Percentiles rank a stretch among this genome's conserved stretches.
These are phyloP conservation scores for Vitis rupestris DNA, from an alignment of 164 flowering plant genomes.

Conservation along the genomic window DNA sequence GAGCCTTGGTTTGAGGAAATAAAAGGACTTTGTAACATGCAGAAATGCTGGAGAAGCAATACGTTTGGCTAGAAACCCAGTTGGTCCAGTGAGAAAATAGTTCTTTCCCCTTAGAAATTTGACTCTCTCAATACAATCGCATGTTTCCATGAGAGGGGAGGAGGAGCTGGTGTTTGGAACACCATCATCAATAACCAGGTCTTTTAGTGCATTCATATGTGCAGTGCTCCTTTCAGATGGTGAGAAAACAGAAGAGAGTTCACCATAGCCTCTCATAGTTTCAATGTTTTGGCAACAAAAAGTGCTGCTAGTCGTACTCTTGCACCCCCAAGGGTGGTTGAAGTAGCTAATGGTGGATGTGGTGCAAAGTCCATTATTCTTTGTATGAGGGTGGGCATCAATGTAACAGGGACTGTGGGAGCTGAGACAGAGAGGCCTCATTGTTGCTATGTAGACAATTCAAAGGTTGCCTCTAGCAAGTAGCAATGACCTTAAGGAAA, in stretches of 20 bases:
- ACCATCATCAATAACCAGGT: background rate
- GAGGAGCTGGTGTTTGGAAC: background rate
- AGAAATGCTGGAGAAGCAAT: background rate
- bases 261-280: background rate
- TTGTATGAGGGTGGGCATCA: too few relatives aligned
- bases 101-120: background rate
- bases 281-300: background rate
- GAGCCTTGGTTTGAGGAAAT: too few relatives aligned
- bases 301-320: too few relatives aligned
- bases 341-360: too few relatives aligned
- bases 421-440: too few relatives aligned
- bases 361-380: too few relatives aligned
- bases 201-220: background rate
- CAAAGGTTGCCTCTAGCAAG: too few relatives aligned
- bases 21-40: background rate
- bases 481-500: too few relatives aligned
- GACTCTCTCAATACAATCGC: background rate
- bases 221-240: background rate
- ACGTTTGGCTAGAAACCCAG: conserved; percentile 6
- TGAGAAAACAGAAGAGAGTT: background rate
- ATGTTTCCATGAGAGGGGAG: background rate
- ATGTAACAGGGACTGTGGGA: too few relatives aligned
- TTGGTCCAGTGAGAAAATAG: background rate
- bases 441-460: too few relatives aligned
- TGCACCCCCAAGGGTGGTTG: too few relatives aligned